phyloP scores from a whole-genome alignment of 768 basidiomycete species.

The Amanita jacksonii region DNA sequence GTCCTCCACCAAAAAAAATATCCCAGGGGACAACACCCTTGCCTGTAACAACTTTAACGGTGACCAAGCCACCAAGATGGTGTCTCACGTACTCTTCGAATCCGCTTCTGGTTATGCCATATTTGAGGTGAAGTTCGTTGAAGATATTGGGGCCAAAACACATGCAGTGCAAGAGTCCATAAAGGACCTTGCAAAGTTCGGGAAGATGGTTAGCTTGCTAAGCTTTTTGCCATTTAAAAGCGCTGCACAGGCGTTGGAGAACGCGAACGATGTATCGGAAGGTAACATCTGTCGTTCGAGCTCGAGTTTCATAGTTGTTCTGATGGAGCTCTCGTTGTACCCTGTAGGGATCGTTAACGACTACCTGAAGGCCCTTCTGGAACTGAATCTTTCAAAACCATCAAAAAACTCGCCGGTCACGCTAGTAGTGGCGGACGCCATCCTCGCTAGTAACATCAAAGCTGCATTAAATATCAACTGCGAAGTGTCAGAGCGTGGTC shows the following conservation, averaged over 20 bases:
- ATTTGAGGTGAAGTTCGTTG: slow-evolving; percentile 78
- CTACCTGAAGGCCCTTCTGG: slow-evolving; percentile 72
- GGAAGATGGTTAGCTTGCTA: slow-evolving; percentile 83
- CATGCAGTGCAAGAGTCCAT: slow-evolving; percentile 79
- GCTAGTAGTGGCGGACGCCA: slow-evolving; percentile 71
- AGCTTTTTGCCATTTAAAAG: slow-evolving; percentile 93
- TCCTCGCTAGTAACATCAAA: slow-evolving; percentile 71
- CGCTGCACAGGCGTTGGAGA: slow-evolving; percentile 90
- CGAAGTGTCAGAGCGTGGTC: slow-evolving; percentile 70
- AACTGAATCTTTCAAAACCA: slow-evolving; percentile 76
- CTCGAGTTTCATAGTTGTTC: background rate
- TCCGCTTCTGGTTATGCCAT: slow-evolving; percentile 90
- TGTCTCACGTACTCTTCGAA: slow-evolving; percentile 89
- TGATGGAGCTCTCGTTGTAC: background rate
- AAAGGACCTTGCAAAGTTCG: slow-evolving; percentile 78
- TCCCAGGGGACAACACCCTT: too few relatives aligned
- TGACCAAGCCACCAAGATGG: slow-evolving; percentile 34
- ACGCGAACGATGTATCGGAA: slow-evolving; percentile 93
- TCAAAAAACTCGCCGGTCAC: slow-evolving; percentile 60
- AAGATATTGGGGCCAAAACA: slow-evolving; percentile 79
- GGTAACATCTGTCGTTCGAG: slow-evolving; percentile 33
- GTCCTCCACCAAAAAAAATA: slow-evolving; percentile 20
- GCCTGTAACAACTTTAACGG: slow-evolving; percentile 25
- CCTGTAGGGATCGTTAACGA: slow-evolving; percentile 73
- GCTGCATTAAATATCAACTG: slow-evolving; percentile 63